A percentile compares a stretch with the other conserved stretches of the same genome.
Evolutionary conservation across 441 rosid genomes (phyloP).

Genomic region (Pelargonium hybrid): DNA sequence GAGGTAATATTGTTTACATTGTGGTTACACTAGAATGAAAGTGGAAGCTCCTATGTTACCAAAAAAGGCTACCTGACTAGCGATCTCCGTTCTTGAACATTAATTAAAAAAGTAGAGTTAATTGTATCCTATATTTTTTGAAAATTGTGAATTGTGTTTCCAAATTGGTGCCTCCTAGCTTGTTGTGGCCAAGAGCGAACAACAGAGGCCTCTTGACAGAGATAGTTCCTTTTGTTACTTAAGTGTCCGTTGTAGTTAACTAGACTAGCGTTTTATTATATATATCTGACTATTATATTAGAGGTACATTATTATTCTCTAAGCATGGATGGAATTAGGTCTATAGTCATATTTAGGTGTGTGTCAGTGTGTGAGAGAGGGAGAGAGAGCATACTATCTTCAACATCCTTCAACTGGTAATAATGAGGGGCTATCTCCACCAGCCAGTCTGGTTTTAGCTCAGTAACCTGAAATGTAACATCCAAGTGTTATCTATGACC

Average conservation of each 20-base stretch:
- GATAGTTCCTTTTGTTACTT: neutral
- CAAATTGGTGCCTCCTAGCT: no score
- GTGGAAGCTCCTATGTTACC: neutral
- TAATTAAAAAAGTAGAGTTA: no score
- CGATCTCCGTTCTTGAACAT: no score
- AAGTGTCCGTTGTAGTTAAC: neutral
- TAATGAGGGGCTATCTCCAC: conserved; percentile 93
- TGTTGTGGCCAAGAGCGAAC: neutral
- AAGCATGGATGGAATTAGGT: neutral
- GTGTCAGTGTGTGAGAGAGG: conserved; percentile 12
- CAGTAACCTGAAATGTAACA: conserved; percentile 58
- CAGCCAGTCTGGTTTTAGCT: conserved; percentile 96
- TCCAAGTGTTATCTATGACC: conserved; percentile 23
- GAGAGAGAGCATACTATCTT: conserved; percentile 50
- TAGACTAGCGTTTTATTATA: neutral
- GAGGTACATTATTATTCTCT: neutral
- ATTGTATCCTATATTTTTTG: no score
- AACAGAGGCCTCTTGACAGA: neutral
- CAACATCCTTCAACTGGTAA: conserved; percentile 92
- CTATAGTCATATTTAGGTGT: neutral
- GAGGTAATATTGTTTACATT: neutral
- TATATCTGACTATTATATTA: neutral
- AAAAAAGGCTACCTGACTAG: neutral
- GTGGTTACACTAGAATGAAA: neutral
- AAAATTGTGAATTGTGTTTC: no score